Evolutionary conservation across 2,329 filamentous ascomycete genomes (phyloP), one percentile per base, ranked within the genome.

Genomic region (Ramichloridium luteum): DNA sequence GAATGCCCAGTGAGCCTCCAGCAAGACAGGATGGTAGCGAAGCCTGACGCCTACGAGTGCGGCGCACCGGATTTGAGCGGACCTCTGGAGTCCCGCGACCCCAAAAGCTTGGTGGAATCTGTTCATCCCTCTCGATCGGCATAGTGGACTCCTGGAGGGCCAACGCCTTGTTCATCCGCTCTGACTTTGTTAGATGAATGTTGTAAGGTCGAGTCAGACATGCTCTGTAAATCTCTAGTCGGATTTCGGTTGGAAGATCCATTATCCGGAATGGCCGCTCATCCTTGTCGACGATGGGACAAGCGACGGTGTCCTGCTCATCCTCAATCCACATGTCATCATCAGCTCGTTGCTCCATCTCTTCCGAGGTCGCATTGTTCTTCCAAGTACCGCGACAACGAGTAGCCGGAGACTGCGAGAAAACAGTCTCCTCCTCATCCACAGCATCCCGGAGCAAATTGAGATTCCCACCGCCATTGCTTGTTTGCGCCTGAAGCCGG

Each of bases 181-280:
- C 20, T 23, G 8, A 34, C 37, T 43, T 49, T 15, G 49, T 49
- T 28, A 54, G 41, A 32, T 51, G 25, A 25, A 54, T 47, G 14
- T 49, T 46, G 38, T 47, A 53, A 3, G 50, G 50, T 15, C 51
- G 35, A 8, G 49, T 54, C 32, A 54, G 31, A 30, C 50, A 54
- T 14, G 48, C 49, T 34, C 59, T 51, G 43, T 64, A 65, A 35
- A 65, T 58, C 35, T 59, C 51, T 13, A 62, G 45, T 12, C 61
- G 53, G n/a, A 64, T 51, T 41, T 64, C 62, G n/a, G 60, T 54
- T 3, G 61, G 60, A n/a, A 64, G 47, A 9, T 54, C 42, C 53
- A 61, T 58, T 38, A 64, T 54, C 1, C 50, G 53, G 38, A 64
- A 51, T 2, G 41, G 38, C 16, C 38, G 42, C 17, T 34, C 33